These are phyloP conservation scores for Benincasa hispida DNA, from an alignment of 306 rosid genomes.

Conservation along the genomic window DNA sequence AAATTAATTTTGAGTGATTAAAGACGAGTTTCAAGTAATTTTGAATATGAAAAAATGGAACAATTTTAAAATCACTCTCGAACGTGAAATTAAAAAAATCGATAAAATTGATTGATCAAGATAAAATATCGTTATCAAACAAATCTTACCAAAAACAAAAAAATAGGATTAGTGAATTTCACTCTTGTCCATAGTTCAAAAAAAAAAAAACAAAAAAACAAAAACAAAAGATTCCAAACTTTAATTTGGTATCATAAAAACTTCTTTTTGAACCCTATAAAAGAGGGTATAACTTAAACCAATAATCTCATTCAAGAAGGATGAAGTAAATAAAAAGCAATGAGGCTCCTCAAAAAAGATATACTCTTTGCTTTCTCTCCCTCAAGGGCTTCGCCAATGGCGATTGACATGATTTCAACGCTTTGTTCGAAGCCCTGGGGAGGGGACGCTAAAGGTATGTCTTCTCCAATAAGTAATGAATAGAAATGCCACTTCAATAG, in stretches of 20 bases:
- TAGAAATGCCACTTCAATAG: not conserved
- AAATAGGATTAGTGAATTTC: not conserved
- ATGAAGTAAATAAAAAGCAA: not conserved
- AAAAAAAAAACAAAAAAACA: not conserved
- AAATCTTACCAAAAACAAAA: not conserved
- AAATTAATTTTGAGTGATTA: too few relatives aligned
- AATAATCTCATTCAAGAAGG: not conserved
- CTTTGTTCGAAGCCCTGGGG: not conserved
- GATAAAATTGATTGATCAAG: not conserved
- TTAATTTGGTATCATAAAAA: not conserved
- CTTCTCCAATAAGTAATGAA: not conserved
- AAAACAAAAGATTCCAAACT: not conserved
- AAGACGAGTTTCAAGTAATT: too few relatives aligned
- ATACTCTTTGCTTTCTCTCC: constrained; percentile 6
- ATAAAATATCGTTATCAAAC: not conserved
- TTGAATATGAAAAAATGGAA: too few relatives aligned
- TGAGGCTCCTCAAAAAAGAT: not conserved
- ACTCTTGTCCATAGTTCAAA: not conserved
- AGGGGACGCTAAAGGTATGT: constrained; percentile 3
- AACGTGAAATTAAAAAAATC: not conserved
- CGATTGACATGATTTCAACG: not conserved
- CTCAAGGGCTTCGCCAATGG: constrained; percentile 1
- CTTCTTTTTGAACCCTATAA: not conserved
- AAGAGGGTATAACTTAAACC: not conserved
- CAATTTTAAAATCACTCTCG: too few relatives aligned